These are phyloP conservation scores for Phytophthora boehmeriae DNA, from an alignment of 352 stramenopile species.

Conservation along the genomic window DNA sequence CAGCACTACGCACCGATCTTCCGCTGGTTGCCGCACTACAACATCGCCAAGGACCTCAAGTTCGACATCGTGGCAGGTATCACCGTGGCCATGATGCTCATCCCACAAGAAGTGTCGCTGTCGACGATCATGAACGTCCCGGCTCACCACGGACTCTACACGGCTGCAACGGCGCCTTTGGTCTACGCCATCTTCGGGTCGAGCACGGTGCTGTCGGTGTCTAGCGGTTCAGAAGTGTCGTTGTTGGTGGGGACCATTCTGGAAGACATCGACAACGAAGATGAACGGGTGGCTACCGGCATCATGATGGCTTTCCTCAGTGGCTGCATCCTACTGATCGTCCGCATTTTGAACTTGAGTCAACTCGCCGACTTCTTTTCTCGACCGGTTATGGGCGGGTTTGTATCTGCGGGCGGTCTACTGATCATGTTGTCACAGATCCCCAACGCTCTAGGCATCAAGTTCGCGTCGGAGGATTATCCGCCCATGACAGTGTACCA, in stretches of 20 bases:
- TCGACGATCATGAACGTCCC: constrained; percentile 88
- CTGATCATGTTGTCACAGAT: constrained; percentile 92
- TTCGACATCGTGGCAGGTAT: constrained; percentile 57
- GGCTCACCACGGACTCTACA: constrained; percentile 90
- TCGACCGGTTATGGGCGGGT: constrained; percentile 90
- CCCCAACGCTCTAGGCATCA: constrained; percentile 82
- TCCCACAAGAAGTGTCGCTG: constrained; percentile 90
- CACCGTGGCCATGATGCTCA: constrained; percentile 86
- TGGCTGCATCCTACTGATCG: constrained; percentile 76
- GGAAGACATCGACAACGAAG: constrained; percentile 46
- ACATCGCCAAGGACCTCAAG: constrained; percentile 54
- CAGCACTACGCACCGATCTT: constrained; percentile 52
- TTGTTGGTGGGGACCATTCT: constrained; percentile 57
- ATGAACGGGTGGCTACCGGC: constrained; percentile 51
- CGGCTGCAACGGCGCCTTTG: constrained; percentile 77
- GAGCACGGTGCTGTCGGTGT: constrained; percentile 83
- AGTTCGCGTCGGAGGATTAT: constrained; percentile 49
- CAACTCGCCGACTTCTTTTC: constrained; percentile 91
- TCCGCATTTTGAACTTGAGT: constrained; percentile 79
- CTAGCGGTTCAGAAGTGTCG: constrained; percentile 70
- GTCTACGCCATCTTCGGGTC: constrained; percentile 88
- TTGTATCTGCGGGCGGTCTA: constrained; percentile 87
- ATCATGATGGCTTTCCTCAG: constrained; percentile 79
- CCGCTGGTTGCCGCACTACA: constrained; percentile 61
- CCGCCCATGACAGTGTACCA: constrained; percentile 66